Conservation (phyloP, 164 flowering plant species). For the Annona squamosa region DNA sequence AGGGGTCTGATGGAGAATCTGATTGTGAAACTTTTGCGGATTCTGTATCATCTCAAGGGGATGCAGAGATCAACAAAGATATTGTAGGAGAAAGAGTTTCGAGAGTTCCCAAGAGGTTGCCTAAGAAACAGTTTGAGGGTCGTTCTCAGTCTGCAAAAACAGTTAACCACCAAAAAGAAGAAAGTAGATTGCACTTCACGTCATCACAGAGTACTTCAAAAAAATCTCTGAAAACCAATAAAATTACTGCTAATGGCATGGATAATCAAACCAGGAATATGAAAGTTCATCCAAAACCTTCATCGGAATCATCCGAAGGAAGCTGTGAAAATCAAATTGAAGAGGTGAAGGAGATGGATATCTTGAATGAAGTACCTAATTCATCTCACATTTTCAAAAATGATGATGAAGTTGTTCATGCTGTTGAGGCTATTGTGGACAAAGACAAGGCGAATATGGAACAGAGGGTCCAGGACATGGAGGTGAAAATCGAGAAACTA, state of each 20-base stretch:
- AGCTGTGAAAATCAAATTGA: conserved; percentile 39
- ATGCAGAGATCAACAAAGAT: conserved; percentile 39
- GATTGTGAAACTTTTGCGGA: conserved; percentile 58
- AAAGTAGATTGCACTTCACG: conserved; percentile 24
- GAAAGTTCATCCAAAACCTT: conserved; percentile 35
- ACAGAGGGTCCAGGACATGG: conserved; percentile 69
- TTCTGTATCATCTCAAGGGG: conserved; percentile 64
- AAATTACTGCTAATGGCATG: conserved; percentile 17
- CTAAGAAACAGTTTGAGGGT: conserved; percentile 22
- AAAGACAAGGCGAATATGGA: conserved; percentile 35
- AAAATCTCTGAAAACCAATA: conserved; percentile 29
- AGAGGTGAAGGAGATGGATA: conserved; percentile 46
- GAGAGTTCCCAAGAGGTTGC: conserved; percentile 23
- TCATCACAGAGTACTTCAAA: conserved; percentile 20
- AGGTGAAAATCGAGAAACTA: conserved; percentile 66
- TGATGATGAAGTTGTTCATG: conserved; percentile 44
- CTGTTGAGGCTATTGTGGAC: conserved; percentile 33
- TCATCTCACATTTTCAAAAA: conserved; percentile 41
- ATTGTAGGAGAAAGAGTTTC: conserved; percentile 36
- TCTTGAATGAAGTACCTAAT: conserved; percentile 48
- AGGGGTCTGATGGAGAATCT: conserved; percentile 54
- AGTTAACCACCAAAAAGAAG: conserved; percentile 21
- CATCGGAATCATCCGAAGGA: conserved; percentile 67
- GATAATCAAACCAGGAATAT: conserved; percentile 22
- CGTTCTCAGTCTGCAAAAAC: conserved; percentile 19